phyloP scores from a whole-genome alignment of 208 protist species.

The Crithidia sp. region DNA sequence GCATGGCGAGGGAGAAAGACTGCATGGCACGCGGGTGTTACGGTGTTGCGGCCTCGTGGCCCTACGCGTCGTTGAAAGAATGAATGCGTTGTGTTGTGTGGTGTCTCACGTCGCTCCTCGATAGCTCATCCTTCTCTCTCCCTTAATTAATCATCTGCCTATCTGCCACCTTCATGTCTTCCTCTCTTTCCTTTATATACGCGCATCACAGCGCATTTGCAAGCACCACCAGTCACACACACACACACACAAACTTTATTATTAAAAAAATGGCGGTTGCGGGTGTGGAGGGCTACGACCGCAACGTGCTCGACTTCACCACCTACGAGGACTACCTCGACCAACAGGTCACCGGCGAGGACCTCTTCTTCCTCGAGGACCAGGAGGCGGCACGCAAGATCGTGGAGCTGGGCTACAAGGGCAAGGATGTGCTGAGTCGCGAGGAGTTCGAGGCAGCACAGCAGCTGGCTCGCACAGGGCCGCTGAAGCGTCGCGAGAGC shows the following conservation, averaged over 20 bases:
- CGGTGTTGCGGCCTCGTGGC: too few species aligned
- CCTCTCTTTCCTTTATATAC: background rate
- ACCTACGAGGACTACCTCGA: slow-evolving; percentile 94
- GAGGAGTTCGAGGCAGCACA: slow-evolving; percentile 90
- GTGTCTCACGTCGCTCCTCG: too few species aligned
- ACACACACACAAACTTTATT: background rate
- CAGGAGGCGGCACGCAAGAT: slow-evolving; percentile 95
- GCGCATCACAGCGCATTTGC: background rate
- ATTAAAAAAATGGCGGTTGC: slow-evolving; percentile 7
- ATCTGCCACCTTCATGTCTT: too few species aligned
- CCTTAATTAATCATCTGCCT: too few species aligned
- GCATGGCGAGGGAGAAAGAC: too few species aligned
- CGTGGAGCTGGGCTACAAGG: slow-evolving; percentile 97
- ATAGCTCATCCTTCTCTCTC: too few species aligned
- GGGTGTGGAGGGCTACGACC: slow-evolving; percentile 53
- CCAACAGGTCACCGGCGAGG: slow-evolving; percentile 85
- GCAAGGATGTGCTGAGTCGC: slow-evolving; percentile 89
- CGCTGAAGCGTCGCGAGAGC: slow-evolving; percentile 86
- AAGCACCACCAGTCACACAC: background rate
- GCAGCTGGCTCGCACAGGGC: slow-evolving; percentile 72
- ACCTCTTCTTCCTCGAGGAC: slow-evolving; percentile 92
- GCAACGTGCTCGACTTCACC: slow-evolving; percentile 83
- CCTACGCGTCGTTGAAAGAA: too few species aligned
- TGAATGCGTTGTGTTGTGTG: too few species aligned
- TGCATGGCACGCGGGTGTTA: too few species aligned